Percentiles rank a stretch among this genome's conserved stretches.
These are phyloP conservation scores for Citrus reticulata DNA, from an alignment of 345 rosid genomes.

Conservation along the genomic window DNA sequence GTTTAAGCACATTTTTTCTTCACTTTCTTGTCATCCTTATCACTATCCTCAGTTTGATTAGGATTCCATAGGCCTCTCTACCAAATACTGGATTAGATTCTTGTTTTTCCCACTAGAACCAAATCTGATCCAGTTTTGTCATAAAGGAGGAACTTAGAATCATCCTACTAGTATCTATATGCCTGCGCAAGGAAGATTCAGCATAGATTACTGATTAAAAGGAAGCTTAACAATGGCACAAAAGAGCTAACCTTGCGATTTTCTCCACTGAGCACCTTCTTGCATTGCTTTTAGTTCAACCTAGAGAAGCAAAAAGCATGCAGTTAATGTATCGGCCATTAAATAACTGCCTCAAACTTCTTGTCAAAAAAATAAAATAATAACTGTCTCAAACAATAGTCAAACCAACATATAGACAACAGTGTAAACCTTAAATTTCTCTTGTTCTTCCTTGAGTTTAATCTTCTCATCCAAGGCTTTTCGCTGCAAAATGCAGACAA, in stretches of 20 bases:
- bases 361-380: not conserved
- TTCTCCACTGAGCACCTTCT: slow-evolving; percentile 95
- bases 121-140: not conserved
- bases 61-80: not conserved
- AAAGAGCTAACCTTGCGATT: slow-evolving; percentile 64
- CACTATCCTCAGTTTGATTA: not conserved
- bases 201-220: not conserved
- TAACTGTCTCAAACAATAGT: slow-evolving; percentile 6
- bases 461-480: slow-evolving; percentile 87
- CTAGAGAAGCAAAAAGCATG: slow-evolving; percentile 30
- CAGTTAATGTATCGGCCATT: not conserved
- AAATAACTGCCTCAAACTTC: slow-evolving; percentile 3
- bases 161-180: not conserved
- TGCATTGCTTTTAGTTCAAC: slow-evolving; percentile 78
- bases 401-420: not conserved
- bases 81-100: not conserved
- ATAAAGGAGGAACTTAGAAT: not conserved
- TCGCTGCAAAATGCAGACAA: slow-evolving; percentile 45
- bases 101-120: not conserved
- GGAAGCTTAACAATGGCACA: not conserved
- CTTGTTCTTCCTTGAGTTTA: slow-evolving; percentile 81
- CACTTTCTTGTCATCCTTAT: not conserved
- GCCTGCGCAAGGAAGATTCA: not conserved
- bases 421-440: slow-evolving; percentile 71
- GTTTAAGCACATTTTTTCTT: not conserved